Conservation (phyloP, 176 grass and related monocot species). For the Oryza longistaminata region DNA sequence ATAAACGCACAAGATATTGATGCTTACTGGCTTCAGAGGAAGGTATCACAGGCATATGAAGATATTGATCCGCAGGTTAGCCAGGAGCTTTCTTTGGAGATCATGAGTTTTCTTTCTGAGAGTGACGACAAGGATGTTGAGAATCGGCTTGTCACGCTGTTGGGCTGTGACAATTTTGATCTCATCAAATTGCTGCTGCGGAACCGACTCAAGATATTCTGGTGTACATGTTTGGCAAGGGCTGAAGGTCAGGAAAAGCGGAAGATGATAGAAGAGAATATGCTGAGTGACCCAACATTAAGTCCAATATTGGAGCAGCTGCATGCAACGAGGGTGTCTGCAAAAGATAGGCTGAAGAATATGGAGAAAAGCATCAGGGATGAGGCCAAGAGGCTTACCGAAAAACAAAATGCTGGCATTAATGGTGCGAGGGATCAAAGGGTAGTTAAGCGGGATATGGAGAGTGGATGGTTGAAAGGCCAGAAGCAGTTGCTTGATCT, state of each 20-base stretch:
- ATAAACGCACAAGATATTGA: slow-evolving; percentile 95
- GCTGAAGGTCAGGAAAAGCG: slow-evolving; percentile 84
- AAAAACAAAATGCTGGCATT: slow-evolving; percentile 43
- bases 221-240: slow-evolving; percentile 85
- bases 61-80: slow-evolving; percentile 80
- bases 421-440: slow-evolving; percentile 49
- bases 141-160: slow-evolving; percentile 69
- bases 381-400: slow-evolving; percentile 82
- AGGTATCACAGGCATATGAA: slow-evolving; percentile 77
- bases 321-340: slow-evolving; percentile 90
- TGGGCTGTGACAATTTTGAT: slow-evolving; percentile 94
- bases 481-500: slow-evolving; percentile 85
- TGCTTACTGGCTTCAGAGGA: slow-evolving; percentile 97
- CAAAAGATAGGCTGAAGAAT: slow-evolving; percentile 87
- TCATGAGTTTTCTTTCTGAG: slow-evolving; percentile 76
- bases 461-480: slow-evolving; percentile 85
- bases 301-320: slow-evolving; percentile 82
- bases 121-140: slow-evolving; percentile 80
- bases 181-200: slow-evolving; percentile 75
- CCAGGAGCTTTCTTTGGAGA: slow-evolving; percentile 77
- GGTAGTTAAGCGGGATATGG: slow-evolving; percentile 58
- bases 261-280: slow-evolving; percentile 87
- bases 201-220: slow-evolving; percentile 91
- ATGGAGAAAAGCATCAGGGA: slow-evolving; percentile 90
- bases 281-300: slow-evolving; percentile 52